Conservation (phyloP, 768 basidiomycete species). For the Cytidiella melzeri region DNA sequence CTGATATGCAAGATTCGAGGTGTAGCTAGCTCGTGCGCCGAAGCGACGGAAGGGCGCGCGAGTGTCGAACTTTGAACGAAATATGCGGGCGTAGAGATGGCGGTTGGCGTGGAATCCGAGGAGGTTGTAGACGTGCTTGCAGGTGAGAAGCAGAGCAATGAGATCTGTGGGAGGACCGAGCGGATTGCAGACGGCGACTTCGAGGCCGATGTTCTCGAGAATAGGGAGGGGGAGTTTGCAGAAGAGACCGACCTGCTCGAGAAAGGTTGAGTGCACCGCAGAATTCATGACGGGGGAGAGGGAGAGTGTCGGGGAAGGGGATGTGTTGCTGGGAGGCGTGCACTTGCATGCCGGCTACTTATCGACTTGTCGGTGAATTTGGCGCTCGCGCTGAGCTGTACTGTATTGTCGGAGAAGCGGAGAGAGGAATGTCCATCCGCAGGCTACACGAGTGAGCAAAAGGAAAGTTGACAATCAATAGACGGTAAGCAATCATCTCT, state of each 20-base stretch:
- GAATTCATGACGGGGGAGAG: too few relatives aligned
- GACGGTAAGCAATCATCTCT: not conserved
- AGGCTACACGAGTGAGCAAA: too few relatives aligned
- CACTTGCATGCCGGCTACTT: not conserved
- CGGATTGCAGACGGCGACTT: constrained; percentile 34
- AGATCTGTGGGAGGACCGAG: constrained; percentile 44
- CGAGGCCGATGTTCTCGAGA: constrained; percentile 46
- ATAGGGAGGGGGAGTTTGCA: constrained; percentile 35
- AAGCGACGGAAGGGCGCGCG: constrained; percentile 48
- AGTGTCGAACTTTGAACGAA: constrained; percentile 49
- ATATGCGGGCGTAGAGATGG: constrained; percentile 48
- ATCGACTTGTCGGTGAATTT: not conserved
- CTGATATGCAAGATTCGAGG: constrained; percentile 29
- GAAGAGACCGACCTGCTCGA: not conserved
- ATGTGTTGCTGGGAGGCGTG: not conserved
- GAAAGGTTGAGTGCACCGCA: too few relatives aligned
- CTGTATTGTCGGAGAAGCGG: not conserved
- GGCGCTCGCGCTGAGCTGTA: not conserved
- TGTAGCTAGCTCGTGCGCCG: constrained; percentile 32
- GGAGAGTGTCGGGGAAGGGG: too few relatives aligned
- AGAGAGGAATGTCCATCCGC: too few relatives aligned
- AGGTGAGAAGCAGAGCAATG: constrained; percentile 43
- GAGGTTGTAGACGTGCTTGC: constrained; percentile 29
- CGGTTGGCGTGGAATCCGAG: constrained; percentile 29
- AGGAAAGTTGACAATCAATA: not conserved